These are phyloP conservation scores for Sugiyamaella novakii DNA, from an alignment of 1,139 yeast species.

Conservation along the genomic window DNA sequence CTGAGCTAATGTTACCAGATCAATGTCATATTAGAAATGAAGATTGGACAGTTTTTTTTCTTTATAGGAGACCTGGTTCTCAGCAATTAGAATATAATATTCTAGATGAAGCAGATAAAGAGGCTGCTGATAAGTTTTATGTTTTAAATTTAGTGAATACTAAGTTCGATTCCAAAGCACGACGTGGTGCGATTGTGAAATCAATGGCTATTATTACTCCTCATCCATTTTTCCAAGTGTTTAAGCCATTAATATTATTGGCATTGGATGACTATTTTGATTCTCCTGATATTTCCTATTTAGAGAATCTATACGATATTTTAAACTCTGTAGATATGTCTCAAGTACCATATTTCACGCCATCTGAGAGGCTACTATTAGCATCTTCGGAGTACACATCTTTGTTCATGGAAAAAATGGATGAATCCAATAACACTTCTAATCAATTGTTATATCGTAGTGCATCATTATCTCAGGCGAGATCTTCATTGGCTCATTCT, in stretches of 20 bases:
- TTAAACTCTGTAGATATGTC: conserved; percentile 44
- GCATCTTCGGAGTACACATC: conserved; percentile 37
- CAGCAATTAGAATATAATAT: conserved; percentile 38
- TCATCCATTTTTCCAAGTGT: conserved; percentile 56
- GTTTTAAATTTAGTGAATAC: conserved; percentile 61
- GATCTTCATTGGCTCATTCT: background rate
- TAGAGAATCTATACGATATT: conserved; percentile 44
- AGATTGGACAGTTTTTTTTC: conserved; percentile 61
- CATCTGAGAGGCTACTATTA: conserved; percentile 39
- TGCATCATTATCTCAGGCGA: conserved; percentile 1
- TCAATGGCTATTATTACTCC: conserved; percentile 58
- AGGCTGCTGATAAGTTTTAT: conserved; percentile 50
- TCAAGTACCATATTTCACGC: conserved; percentile 37
- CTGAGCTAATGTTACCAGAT: conserved; percentile 68
- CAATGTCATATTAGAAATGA: conserved; percentile 62
- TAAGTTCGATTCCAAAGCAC: conserved; percentile 49
- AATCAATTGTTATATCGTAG: too few relatives aligned
- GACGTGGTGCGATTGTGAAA: conserved; percentile 60
- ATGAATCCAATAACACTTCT: conserved; percentile 10
- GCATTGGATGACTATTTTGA: conserved; percentile 51
- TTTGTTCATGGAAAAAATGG: conserved; percentile 39
- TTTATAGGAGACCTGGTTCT: conserved; percentile 43
- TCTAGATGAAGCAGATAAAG: conserved; percentile 32
- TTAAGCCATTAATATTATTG: conserved; percentile 58
- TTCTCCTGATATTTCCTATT: conserved; percentile 34